Evolutionary conservation across 2,329 filamentous ascomycete species (phyloP), one percentile per base, ranked within the genome.

Genomic region (Fusarium pilosicola): DNA sequence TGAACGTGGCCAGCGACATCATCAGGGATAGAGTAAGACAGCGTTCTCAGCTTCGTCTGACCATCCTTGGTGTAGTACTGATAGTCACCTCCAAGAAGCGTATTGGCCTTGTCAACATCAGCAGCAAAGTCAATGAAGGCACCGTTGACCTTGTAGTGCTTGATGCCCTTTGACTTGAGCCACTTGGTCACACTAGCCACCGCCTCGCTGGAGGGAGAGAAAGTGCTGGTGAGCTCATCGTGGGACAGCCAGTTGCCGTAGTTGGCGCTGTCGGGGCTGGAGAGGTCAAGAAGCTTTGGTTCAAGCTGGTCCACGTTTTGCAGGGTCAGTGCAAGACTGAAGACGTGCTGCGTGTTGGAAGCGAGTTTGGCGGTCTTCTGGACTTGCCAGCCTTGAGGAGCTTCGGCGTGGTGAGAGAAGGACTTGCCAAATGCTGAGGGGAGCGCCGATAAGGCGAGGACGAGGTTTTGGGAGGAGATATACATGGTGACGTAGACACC

Each of bases 181-280:
- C 70, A 73, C 36, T 65, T 69, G 2, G 64, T 69, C 14, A 73
- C 70, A 26, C 59, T 65, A 17, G 70, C 61, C 13, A 73, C 38
- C 2, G 70, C 59, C 8, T 69, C 55, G 3, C 57, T 26, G 4
- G 69, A 73, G 2, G 70, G 69, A 4, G 55, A 60, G 10, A 73
- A 72, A 3, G 56, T 60, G 6, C 17, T 6, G 0, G 55, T 28
- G 6, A 72, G 41, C 5, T 73, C 63, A 14, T 68, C 30, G 22
- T 73, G 58, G 5, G 69, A 73, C 3, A 73, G 22, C 70, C 70
- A 73, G 24, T 73, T 34, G 13, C 70, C 69, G 22, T 73, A 73
- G 55, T 70, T 73, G 26, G 52, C 42, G 51, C 59, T 72, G 13
- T 57, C 70, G 6, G 70, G 70, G 51, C 58, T 73, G 28, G 70